Base-by-base conservation (phyloP, 2,329 filamentous ascomycete genomes). In the Phyllosticta citriasiana region DNA sequence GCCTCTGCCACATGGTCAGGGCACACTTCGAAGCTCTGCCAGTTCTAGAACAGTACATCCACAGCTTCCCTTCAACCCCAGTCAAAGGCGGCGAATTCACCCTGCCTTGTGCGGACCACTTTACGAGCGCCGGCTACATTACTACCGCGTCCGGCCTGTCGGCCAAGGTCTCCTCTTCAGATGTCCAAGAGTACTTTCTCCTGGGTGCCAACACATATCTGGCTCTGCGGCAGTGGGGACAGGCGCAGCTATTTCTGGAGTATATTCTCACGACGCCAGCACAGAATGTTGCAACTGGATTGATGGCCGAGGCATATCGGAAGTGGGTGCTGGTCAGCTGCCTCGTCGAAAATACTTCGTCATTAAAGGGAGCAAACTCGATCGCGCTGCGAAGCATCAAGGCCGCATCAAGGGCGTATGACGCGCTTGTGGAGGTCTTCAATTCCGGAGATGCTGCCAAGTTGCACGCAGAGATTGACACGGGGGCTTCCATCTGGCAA, bases 251-350 rank as follows among this genome's bases (percentile, higher is more conserved):
- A 12, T 77, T 79, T 62, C 69, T 81, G 35, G 78, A 81, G 65
- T 72, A 75, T 59, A 72, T 79, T 51, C 69, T 96, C 40, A 83
- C 86, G 2, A 85, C 86, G 62, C 89, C 91, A 0, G 78, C 80
- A 0, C 86, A 85, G 22, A 77, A 80, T 33, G 80, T 84, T 40
- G 79, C 84, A 12, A 93, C 87, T 72, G 87, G 85, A 71, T 80
- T 95, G 57, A 94, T 94, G 88, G 79, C 88, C 3, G 91, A 96
- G 66, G 89, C 90, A 5, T 93, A 96, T 78, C 95, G 93, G 76
- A 95, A 93, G 74, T 97, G 91, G 88, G 71, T 95, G 8, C 77
- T 99, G 16, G 81, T 91, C 9, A 84, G 85, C 59, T 79, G 97
- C 60, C 77, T 99, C 19, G 79, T 83, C 6, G 77, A 85, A 59